Conservation (phyloP, 73 alveolate species). For the Uronychia binucleata region DNA sequence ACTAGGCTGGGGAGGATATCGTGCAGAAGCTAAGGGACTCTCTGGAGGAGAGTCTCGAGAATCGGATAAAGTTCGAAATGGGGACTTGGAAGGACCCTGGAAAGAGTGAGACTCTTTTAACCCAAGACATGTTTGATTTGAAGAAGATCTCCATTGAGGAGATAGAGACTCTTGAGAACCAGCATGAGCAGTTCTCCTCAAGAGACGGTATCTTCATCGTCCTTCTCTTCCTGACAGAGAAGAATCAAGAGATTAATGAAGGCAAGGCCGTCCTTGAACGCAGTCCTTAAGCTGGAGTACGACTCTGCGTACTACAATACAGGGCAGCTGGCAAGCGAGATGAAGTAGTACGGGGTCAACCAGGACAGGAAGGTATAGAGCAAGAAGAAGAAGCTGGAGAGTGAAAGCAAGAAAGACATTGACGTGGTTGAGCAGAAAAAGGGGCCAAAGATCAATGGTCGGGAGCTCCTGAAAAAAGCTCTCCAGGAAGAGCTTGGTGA, state of each 20-base stretch:
- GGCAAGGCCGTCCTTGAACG: constrained; percentile 12
- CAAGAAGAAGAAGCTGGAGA: background rate
- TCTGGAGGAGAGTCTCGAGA: constrained; percentile 7
- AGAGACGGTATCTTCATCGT: constrained; percentile 2
- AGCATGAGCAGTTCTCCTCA: background rate
- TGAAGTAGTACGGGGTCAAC: constrained; percentile 18
- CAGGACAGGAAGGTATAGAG: background rate
- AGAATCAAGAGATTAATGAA: background rate
- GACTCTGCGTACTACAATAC: constrained; percentile 32
- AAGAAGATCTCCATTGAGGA: background rate
- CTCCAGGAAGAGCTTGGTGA: background rate
- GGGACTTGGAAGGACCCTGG: constrained; percentile 63
- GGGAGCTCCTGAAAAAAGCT: background rate
- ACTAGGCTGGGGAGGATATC: constrained; percentile 43
- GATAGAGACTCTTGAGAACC: background rate
- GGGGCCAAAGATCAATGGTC: background rate
- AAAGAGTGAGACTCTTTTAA: constrained; percentile 1
- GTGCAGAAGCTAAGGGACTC: constrained; percentile 28
- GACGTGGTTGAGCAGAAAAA: background rate
- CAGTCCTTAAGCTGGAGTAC: constrained; percentile 48
- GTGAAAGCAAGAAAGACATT: background rate
- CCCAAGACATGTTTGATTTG: background rate
- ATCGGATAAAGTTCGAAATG: constrained; percentile 38
- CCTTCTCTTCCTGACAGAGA: constrained; percentile 27
- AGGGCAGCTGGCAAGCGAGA: constrained; percentile 17